phyloP scores from a whole-genome alignment of 768 basidiomycete genomes.

The Dioszegia crocea region DNA sequence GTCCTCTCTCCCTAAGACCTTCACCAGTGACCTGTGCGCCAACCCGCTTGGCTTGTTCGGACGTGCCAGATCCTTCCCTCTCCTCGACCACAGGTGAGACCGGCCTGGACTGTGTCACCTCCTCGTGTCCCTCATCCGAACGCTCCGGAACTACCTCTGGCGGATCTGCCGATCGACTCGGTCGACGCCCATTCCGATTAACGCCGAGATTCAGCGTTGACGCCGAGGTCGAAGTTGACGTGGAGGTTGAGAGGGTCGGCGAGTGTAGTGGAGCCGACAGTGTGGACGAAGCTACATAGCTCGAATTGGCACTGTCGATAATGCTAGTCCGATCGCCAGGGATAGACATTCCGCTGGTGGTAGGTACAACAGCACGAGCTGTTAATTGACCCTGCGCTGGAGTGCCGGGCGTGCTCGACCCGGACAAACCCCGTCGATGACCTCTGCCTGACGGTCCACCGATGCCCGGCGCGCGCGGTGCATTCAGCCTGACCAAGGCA shows the following conservation, averaged over 20 bases:
- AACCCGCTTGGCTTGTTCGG: too few species aligned
- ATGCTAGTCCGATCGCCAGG: too few species aligned
- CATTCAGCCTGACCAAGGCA: conserved; percentile 45
- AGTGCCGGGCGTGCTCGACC: conserved; percentile 22
- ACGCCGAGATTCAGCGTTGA: conserved; percentile 10
- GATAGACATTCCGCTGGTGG: too few species aligned
- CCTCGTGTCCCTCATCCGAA: conserved; percentile 27
- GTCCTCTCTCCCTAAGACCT: not conserved
- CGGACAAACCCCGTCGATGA: conserved; percentile 11
- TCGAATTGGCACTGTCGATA: not conserved
- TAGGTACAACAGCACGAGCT: not conserved
- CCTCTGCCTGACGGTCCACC: conserved; percentile 15
- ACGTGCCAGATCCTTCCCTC: not conserved
- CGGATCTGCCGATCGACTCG: conserved; percentile 28
- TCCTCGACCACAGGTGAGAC: conserved; percentile 30
- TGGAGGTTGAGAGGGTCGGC: conserved; percentile 6
- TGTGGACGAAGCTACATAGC: not conserved
- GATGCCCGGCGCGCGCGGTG: conserved; percentile 14
- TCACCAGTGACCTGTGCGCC: too few species aligned
- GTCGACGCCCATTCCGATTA: conserved; percentile 14
- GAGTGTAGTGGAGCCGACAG: not conserved
- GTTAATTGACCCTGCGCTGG: not conserved
- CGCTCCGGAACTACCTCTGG: conserved; percentile 36
- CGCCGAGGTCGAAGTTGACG: conserved; percentile 17
- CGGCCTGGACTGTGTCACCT: conserved; percentile 15